phyloP scores from a whole-genome alignment of 768 basidiomycete genomes.

The Suillus hirtellus region DNA sequence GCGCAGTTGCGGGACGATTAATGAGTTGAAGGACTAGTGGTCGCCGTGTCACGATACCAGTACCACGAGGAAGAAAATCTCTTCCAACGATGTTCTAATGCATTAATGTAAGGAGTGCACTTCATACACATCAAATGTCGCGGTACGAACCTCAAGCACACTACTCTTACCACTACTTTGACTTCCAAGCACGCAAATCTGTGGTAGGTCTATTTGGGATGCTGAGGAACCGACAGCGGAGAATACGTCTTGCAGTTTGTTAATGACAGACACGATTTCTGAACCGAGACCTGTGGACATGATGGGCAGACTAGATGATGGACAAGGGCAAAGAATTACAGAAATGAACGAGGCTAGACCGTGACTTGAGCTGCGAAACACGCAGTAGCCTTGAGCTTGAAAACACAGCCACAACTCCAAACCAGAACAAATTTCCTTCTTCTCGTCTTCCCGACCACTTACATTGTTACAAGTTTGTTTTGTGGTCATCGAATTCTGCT shows the following conservation, averaged over 20 bases:
- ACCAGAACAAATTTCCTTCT: conserved; percentile 11
- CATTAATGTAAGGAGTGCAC: conserved; percentile 5
- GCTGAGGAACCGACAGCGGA: conserved; percentile 77
- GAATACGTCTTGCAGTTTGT: conserved; percentile 92
- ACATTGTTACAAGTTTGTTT: too few species aligned
- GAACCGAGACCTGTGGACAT: conserved; percentile 68
- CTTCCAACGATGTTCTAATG: conserved; percentile 93
- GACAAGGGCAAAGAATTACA: conserved; percentile 1
- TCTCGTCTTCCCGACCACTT: neutral
- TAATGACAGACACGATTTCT: conserved; percentile 79
- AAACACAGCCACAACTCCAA: conserved; percentile 29
- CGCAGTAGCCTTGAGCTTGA: conserved; percentile 17
- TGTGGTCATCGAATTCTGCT: neutral
- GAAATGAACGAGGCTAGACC: conserved; percentile 18
- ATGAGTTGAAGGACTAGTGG: conserved; percentile 97
- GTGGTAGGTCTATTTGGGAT: conserved; percentile 83
- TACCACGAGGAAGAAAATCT: conserved; percentile 98
- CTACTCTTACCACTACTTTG: conserved; percentile 95
- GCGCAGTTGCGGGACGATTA: conserved; percentile 63
- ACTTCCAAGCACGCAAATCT: conserved; percentile 89
- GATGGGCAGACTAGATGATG: conserved; percentile 16
- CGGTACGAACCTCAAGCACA: conserved; percentile 72
- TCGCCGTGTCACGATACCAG: conserved; percentile 96
- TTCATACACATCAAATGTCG: conserved; percentile 11
- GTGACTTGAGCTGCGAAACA: conserved; percentile 18